Base-by-base conservation (phyloP, 441 rosid genomes). In the Manihot esculenta region DNA sequence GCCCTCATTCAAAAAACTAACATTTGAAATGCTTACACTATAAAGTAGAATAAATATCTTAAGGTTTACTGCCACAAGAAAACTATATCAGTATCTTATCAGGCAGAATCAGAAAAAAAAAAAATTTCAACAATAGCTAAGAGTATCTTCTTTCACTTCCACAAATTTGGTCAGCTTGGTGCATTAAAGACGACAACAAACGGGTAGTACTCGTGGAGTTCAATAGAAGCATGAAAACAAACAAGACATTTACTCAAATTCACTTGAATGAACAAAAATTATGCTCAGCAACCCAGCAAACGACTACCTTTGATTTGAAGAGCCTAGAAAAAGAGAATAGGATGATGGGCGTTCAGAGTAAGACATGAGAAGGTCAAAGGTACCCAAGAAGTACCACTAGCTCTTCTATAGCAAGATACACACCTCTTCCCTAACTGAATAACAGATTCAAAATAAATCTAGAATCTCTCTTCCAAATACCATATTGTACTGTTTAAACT, bases 1-100 rank as follows among this genome's bases (percentile, higher is more conserved):
- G 62, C 70, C 62, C 75, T 61, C 57, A 33, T 68, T 77, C 72
- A 53, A 68, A 26, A 45, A 72, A 27, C 72, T 65, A 66, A 58
- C 41, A 76, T 70, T 48, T 72, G 45, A 27, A 74, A 24, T 30
- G 4, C 4, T 30, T 30, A 30, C 4, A 54, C 26, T 21, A 64
- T 7, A 66, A 72, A n/a, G 62, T 49, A 54, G 17, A 17, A n/a
- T 15, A 18, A 41, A 68, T 11, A 48, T 30, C 3, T 33, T 5
- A 20, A n/a, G 13, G 3, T 48, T 27, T 27, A 13, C 33, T 0
- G 18, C 11, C 24, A 20, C 53, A 12, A 50, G 55, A 62, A 27
- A 45, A 27, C 27, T 21, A 42, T 38, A 24, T 26, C 23, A 42
- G 45, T 20, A 1, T 27, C 54, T 30, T 18, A 57, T 17, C 20